Evolutionary conservation across 352 stramenopile genomes (phyloP).

Genomic region (Phytophthora tubulina): DNA sequence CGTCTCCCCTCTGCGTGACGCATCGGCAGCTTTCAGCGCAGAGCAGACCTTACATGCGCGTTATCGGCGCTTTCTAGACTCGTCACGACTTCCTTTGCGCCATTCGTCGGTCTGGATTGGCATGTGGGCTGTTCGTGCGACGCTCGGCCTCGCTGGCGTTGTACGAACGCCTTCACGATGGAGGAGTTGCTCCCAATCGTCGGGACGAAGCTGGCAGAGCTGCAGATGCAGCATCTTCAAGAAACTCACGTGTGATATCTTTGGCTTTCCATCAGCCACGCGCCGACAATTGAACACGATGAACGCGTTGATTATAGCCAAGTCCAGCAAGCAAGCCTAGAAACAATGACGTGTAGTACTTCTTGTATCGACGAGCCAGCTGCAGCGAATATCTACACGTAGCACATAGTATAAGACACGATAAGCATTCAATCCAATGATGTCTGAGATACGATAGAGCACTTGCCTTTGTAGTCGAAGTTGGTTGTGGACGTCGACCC

Average conservation of each 20-base stretch:
- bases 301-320: neutral
- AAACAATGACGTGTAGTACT: neutral
- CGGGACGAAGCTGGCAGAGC: neutral
- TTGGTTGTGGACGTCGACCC: neutral
- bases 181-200: neutral
- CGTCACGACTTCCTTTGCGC: neutral
- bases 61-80: slow-evolving; percentile 7
- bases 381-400: neutral
- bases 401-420: neutral
- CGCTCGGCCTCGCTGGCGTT: too few relatives aligned
- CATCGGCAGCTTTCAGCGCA: neutral
- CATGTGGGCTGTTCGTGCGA: neutral
- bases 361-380: neutral
- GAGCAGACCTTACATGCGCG: slow-evolving; percentile 8
- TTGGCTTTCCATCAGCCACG: neutral
- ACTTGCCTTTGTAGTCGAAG: neutral
- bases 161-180: too few relatives aligned
- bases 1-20: neutral
- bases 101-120: slow-evolving; percentile 8
- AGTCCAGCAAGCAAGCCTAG: neutral
- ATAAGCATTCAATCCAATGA: neutral
- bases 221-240: slow-evolving; percentile 2
- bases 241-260: slow-evolving; percentile 6
- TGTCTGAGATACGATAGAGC: neutral
- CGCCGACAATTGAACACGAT: neutral